Base-by-base conservation (phyloP, 257 asterid genomes). In the Nicotiana attenuata region DNA sequence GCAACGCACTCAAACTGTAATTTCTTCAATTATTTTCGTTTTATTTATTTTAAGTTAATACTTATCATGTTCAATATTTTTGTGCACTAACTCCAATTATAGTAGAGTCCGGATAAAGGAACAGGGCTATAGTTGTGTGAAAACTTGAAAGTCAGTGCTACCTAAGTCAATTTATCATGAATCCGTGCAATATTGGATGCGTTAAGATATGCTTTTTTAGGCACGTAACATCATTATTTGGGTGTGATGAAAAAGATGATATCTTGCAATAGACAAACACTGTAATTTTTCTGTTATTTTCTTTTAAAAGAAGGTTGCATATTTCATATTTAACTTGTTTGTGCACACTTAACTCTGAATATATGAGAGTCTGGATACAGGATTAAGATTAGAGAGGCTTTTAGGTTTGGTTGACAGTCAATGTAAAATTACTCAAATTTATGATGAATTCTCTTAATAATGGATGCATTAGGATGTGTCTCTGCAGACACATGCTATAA, bases 1-100 rank as follows among this genome's bases (percentile, higher is more conserved):
- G 83, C 87, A 84, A 89, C 86, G 91, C 68, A 85, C 92, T 38
- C 96, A 90, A 82, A 92, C 95, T 33, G 97, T 96, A 88, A 10
- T 66, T 41, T 80, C 7, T 61, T 57, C 59, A 3, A 20, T 50
- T 77, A 20, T n/a, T 65, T 7, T 81, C 57, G 8, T 53, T 52
- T 28, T 47, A 5, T 80, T 13, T 22, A 10, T 61, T 22, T 22
- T 22, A 10, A 22, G 67, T 61, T 61, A 52, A 3, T 52, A 41
- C 50, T 41, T 41, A 9, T 41, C 50, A 20, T n/a, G 65, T 61
- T 61, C 33, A 22, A 61, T 7, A 10, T 11, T 61, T 61, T 61
- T 24, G 33, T 24, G 13, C 67, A 0, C 31, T 24, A 61, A 61
- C 28, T 61, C 50, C 13, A 41, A 8, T 41, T 41, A 41, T 9